Conservation (phyloP, 345 rosid genomes). For the Arabidopsis arenosa region DNA sequence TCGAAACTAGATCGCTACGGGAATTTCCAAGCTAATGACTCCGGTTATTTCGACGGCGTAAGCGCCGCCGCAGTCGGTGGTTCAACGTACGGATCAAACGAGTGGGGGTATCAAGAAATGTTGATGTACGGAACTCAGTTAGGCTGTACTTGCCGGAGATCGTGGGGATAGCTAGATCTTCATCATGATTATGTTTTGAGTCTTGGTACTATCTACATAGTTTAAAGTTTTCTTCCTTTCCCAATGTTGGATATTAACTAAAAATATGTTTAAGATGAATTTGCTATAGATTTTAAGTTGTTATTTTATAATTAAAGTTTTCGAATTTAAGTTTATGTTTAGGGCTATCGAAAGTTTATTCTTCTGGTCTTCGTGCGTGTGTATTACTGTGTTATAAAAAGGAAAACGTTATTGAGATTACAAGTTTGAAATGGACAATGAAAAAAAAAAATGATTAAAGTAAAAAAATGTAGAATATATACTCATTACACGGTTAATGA, state of each 20-base stretch:
- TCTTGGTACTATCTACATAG: background rate
- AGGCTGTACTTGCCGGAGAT: slow-evolving; percentile 30
- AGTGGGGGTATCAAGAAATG: slow-evolving; percentile 39
- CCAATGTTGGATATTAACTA: slow-evolving; percentile 13
- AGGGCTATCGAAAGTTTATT: background rate
- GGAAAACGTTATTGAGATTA: background rate
- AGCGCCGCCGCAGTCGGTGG: slow-evolving; percentile 4
- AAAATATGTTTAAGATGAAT: background rate
- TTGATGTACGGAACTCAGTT: slow-evolving; percentile 41
- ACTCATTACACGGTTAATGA: background rate
- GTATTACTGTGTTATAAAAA: background rate
- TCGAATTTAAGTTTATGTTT: background rate
- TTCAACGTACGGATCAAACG: slow-evolving; percentile 24
- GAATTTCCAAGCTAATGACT: background rate
- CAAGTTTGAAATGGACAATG: background rate
- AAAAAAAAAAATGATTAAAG: too few relatives aligned
- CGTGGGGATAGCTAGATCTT: slow-evolving; percentile 31
- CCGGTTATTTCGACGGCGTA: slow-evolving; percentile 10
- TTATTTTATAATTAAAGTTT: background rate
- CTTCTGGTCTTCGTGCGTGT: background rate
- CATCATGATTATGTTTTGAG: slow-evolving; percentile 1
- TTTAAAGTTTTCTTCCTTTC: background rate
- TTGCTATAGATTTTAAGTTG: background rate
- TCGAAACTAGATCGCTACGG: background rate
- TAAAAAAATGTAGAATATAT: too few relatives aligned